Evolutionary conservation across 495 filamentous ascomycete species (phyloP), one percentile per base, ranked within the genome.

Genomic region (Ascodesmis nigricans): DNA sequence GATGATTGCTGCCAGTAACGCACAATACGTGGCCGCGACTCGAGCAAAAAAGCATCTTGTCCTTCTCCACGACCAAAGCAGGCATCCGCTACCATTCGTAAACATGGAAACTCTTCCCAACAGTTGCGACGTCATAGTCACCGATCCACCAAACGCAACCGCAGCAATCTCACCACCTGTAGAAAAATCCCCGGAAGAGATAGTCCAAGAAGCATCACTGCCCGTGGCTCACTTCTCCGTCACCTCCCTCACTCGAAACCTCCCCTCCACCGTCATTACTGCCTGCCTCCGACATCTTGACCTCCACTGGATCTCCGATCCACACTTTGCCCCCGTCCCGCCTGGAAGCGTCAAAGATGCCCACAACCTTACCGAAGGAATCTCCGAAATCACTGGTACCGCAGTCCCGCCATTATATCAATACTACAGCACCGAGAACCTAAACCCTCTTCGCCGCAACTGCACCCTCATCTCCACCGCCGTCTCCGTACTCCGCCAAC

Each of bases 381-480:
- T n/a, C n/a, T n/a, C n/a, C n/a, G n/a, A n/a, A n/a, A 38, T 38
- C 13, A 38, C 36, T 10, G 36, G 36, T 16, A 15, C 36, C 9
- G 36, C 36, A 6, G 28, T 16, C 2, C 36, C 36, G n/a, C 22
- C 25, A 3, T 17, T 32, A 5, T 32, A 36, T 19, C 31, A 6
- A 5, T 33, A 16, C 17, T n/a, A n/a, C n/a, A n/a, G n/a, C n/a
- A n/a, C n/a, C 2, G 29, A 7, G 13, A 10, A 21, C 1, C 5
- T 1, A 6, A 5, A n/a, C 10, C 16, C 32, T 23, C 10, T 22
- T 4, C 1, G 21, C 1, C 32, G 18, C 22, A 10, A 10, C 5
- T 35, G 19, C 32, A 31, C 16, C 22, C 32, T 5, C 21, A 0
- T 5, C 9, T 38, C 11, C 31, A 13, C 4, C 29, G 2, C 11